Evolutionary conservation across 1,284 basidiomycete genomes (phyloP), one percentile per base, ranked within the genome.

Genomic region (Puccinia novopanici): DNA sequence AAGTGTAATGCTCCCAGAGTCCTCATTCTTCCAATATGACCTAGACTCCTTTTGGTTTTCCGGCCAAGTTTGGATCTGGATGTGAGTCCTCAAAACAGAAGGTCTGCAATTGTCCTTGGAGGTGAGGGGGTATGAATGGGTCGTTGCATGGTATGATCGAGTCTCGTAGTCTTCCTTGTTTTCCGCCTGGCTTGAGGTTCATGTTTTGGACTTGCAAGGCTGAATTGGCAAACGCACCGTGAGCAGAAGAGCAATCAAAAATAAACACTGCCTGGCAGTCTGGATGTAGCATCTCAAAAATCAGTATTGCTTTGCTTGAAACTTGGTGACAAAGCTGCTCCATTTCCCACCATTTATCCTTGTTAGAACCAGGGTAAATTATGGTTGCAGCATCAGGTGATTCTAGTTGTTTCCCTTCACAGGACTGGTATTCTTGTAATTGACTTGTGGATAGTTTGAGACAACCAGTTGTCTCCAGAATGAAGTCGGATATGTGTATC

Each of bases 21-120:
- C 6, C 10, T 13, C 17, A 19, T 24, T 61, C 57, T 61, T 61
- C 27, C 30, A 61, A 61, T 4, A 61, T 61, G 12, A 19, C 70
- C 34, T 72, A n/a, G n/a, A 72, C 27, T 9, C 70, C 70, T 37
- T 72, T 72, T 54, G 70, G n/a, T 37, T 72, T 9, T 3, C 70
- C 54, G 34, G 70, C 70, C 3, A 52, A 50, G 5, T 72, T 57
- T 17, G 50, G 48, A 72, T 72, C 37, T 22, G 70, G 70, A n/a
- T n/a, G n/a, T n/a, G n/a, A n/a, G n/a, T n/a, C n/a, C n/a, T n/a
- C n/a, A 24, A 57, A 57, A 15, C 10, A 52, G 4, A 72, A 40
- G 3, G 37, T 71, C 37, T 71, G 42, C 12, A 45, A 45, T 4
- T n/a, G 68, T 8, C 68, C 68, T 19, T 24, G 24, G 3, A 50